A percentile compares a stretch with the other conserved stretches of the same genome.
Conservation (phyloP, 805 yeast species). For the Jamesozyma rosinii region DNA sequence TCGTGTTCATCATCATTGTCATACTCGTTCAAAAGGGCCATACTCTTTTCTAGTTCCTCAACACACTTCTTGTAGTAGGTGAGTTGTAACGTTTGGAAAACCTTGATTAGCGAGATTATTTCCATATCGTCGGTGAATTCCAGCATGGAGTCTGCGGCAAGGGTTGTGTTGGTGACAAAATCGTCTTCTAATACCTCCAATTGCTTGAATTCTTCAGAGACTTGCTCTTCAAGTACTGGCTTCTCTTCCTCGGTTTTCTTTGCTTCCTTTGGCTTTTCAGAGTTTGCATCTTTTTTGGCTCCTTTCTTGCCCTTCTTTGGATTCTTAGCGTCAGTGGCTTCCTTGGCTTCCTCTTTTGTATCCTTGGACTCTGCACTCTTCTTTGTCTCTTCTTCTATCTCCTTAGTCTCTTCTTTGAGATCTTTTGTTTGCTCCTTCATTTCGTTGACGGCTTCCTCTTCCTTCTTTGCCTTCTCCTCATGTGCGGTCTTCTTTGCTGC, state of each 20-base stretch:
- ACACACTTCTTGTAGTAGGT: constrained; percentile 51
- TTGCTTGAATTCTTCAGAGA: constrained; percentile 32
- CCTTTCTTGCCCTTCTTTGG: constrained; percentile 10
- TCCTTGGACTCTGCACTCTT: constrained; percentile 6
- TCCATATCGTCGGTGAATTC: constrained; percentile 59
- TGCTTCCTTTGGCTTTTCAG: constrained; percentile 13
- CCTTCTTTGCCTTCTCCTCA: constrained; percentile 1
- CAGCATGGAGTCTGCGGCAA: constrained; percentile 74
- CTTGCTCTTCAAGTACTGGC: constrained; percentile 1
- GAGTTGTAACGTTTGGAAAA: constrained; percentile 62
- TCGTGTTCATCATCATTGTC: constrained; percentile 6
- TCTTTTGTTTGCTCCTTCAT: constrained; percentile 9
- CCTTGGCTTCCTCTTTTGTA: constrained; percentile 1
- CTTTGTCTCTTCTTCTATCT: background rate
- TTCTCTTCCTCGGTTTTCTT: background rate
- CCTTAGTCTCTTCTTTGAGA: constrained; percentile 5
- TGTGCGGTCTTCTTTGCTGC: constrained; percentile 39
- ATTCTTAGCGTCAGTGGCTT: constrained; percentile 4
- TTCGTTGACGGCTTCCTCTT: constrained; percentile 15
- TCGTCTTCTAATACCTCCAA: constrained; percentile 65
- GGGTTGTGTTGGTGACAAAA: constrained; percentile 65
- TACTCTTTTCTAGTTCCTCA: constrained; percentile 37
- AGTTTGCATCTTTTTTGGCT: constrained; percentile 3
- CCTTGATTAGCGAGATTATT: constrained; percentile 50
- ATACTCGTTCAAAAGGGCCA: constrained; percentile 33